Conservation (phyloP, 2,329 filamentous ascomycete species). For the Chaetomiaceae sp. region DNA sequence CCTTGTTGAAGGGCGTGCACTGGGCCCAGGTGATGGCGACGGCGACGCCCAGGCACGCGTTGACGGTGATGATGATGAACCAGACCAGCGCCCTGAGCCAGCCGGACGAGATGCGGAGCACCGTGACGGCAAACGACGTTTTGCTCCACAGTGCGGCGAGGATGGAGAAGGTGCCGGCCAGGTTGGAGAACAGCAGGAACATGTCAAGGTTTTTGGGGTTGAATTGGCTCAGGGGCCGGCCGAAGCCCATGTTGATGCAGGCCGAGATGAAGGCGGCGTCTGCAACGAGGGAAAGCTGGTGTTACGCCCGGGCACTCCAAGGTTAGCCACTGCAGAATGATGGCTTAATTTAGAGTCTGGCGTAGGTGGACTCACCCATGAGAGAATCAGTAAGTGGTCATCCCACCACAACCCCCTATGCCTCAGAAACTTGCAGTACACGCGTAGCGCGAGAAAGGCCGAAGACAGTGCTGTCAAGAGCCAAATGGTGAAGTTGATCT, state of each 20-base stretch:
- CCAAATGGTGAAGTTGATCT: slow-evolving; percentile 24
- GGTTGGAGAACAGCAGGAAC: slow-evolving; percentile 21
- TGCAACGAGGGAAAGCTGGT: slow-evolving; percentile 18
- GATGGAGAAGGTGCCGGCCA: slow-evolving; percentile 30
- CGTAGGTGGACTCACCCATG: slow-evolving; percentile 22
- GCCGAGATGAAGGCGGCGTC: slow-evolving; percentile 17
- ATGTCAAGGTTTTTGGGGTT: slow-evolving; percentile 18
- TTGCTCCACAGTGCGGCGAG: slow-evolving; percentile 32
- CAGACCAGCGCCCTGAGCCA: slow-evolving; percentile 26
- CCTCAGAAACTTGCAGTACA: slow-evolving; percentile 29
- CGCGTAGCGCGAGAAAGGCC: slow-evolving; percentile 24
- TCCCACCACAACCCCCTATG: slow-evolving; percentile 30
- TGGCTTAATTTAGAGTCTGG: background rate
- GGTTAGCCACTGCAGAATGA: background rate
- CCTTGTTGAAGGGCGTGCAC: slow-evolving; percentile 30
- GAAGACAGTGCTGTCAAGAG: slow-evolving; percentile 18
- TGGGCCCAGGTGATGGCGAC: slow-evolving; percentile 30
- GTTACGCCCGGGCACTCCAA: too few relatives aligned
- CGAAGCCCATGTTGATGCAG: slow-evolving; percentile 24
- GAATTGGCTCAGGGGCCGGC: slow-evolving; percentile 22
- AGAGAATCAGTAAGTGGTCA: slow-evolving; percentile 25
- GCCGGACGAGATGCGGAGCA: slow-evolving; percentile 29
- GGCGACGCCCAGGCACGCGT: slow-evolving; percentile 25
- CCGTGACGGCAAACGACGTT: slow-evolving; percentile 32
- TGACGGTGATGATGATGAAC: slow-evolving; percentile 30